Base-by-base conservation (phyloP, 371 early-diverging fungal species). In the Mucor indicus region DNA sequence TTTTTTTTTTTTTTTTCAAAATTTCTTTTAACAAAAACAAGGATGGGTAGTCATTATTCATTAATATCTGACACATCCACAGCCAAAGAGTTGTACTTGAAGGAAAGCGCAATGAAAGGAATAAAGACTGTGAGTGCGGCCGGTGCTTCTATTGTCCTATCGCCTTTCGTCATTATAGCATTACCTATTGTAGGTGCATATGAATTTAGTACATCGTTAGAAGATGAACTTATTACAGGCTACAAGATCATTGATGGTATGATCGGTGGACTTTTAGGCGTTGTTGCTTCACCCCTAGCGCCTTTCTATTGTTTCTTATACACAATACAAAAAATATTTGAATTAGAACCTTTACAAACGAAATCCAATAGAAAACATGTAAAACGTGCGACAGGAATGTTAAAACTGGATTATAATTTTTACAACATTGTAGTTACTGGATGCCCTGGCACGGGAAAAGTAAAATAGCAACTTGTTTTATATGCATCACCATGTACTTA, bases 171-270 rank as follows among this genome's bases (percentile, higher is more conserved):
- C 0, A 51, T 66, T 0, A 44, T 66, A 6, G 67, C 67, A 1
- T 45, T 58, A n/a, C 67, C 67, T 4, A 47, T 66, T 35, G 23
- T 66, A 1, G 67, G 67, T 22, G 67, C 67, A 5, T 66, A 66
- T 22, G 62, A 66, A 24, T 62, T 49, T 35, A 53, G 62, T 9
- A 39, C 50, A 9, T 48, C 50, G 16, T 36, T 50, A 10, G 49
- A 65, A 8, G 51, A 44, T 4, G 66, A 61, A 31, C 24, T 62
- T 24, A 20, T 53, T 12, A 50, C 57, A 4, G 65, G 65, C 0
- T 44, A 54, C 7, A 42, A 42, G 2, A 4, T 60, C 2, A 27
- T 54, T 0, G 57, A 60, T 37, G 57, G 61, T 0, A 32, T 53
- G 6, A 36, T 60, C 13, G 67, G 62, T 0, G 59, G 55, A 7